Evolutionary conservation across 164 flowering plant species (phyloP).

Genomic region (Amborella trichopoda): DNA sequence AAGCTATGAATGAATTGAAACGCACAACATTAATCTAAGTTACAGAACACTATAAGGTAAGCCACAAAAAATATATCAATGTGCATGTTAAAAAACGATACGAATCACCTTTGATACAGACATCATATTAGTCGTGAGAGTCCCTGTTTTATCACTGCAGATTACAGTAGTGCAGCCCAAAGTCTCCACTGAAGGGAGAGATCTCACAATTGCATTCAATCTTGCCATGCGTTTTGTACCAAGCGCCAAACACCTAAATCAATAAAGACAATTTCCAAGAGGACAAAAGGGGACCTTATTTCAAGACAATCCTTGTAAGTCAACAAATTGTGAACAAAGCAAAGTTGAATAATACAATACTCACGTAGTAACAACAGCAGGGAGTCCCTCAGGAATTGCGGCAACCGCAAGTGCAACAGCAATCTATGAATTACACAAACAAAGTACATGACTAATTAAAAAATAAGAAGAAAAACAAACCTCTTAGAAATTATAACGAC

Average conservation of each 20-base stretch:
- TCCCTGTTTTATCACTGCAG: conserved; percentile 99
- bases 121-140: conserved; percentile 98
- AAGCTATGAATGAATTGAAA: no score
- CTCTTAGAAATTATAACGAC: no score
- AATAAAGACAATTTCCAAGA: not conserved
- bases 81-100: not conserved
- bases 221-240: conserved; percentile 99
- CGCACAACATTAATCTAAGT: no score
- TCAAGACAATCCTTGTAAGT: not conserved
- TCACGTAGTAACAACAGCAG: conserved; percentile 99
- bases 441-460: conserved; percentile 6
- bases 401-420: conserved; percentile 99
- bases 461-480: no score
- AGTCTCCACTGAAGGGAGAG: conserved; percentile 96
- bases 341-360: conserved; percentile 15
- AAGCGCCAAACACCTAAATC: conserved; percentile 84
- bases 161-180: conserved; percentile 97
- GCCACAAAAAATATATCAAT: not conserved
- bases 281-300: not conserved
- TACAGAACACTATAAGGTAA: no score
- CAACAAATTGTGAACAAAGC: not conserved
- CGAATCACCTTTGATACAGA: conserved; percentile 81
- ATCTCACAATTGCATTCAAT: conserved; percentile 91
- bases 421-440: conserved; percentile 50
- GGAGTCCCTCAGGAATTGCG: conserved; percentile 99